Evolutionary conservation across 2,329 filamentous ascomycete genomes (phyloP), one percentile per base, ranked within the genome.

Genomic region (Sporothrix pseudoabietina): DNA sequence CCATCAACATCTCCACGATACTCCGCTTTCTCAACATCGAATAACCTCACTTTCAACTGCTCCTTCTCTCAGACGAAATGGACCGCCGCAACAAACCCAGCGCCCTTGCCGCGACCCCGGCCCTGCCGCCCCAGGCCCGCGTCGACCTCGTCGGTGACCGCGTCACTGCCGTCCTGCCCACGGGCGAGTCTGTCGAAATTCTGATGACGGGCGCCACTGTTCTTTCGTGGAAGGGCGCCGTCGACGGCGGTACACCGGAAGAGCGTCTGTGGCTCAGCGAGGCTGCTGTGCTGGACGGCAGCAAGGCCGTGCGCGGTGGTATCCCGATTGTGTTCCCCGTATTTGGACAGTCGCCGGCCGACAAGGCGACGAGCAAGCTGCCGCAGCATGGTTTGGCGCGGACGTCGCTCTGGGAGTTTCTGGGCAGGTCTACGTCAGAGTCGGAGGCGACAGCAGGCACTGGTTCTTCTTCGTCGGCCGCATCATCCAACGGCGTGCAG

Each of bases 331-430:
- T 98, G 49, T 98, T 98, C 80, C 95, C 95, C 9, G 94, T 97
- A 86, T 99, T 99, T 80, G 96, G 96, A 41, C 92, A 91, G 55
- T 89, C 92, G 57, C 75, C 78, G 14, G 86, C 90, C 77, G 90
- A 94, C 81, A 89, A 91, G 77, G 87, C 92, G n/a, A 96, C 94
- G 39, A 89, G 89, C 70, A 85, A 88, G 76, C 91, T 99, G 35
- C 91, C 94, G 3, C 94, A 98, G 83, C 96, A 98, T 84, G 96
- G 96, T 77, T 97, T 99, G 82, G 96, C 95, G 54, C 93, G 96
- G 78, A 94, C 89, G 79, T 92, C 91, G 63, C 88, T 88, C 75
- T 99, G 96, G 96, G 94, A 98, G 82, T 97, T 96, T 81, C 87
- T 99, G 70, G 94, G 94, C 79, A 97, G 95, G 83, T 93, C 91